Percentiles rank a stretch among this genome's conserved stretches.
Conservation (phyloP, 192 early-diverging fungal species). For the Cetraspora pellucida region DNA sequence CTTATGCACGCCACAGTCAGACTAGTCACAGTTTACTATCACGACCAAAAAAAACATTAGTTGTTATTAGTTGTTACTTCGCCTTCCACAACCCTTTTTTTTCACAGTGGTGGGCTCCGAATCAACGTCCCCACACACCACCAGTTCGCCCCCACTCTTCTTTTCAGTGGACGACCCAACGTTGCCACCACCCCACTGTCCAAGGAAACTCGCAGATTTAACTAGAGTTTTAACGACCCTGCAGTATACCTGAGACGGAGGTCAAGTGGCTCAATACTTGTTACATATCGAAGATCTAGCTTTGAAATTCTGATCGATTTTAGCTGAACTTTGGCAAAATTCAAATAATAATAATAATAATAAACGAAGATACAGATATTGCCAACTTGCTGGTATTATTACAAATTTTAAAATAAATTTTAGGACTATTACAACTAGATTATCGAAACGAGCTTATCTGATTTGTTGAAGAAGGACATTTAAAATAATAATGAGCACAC, state of each 20-base stretch:
- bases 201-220: slow-evolving; percentile 7
- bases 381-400: neutral
- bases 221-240: slow-evolving; percentile 1
- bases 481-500: slow-evolving; percentile 9
- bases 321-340: slow-evolving; percentile 3
- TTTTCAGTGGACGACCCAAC: slow-evolving; percentile 16
- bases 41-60: neutral
- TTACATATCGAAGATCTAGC: neutral
- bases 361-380: neutral
- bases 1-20: neutral
- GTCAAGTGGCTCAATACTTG: neutral
- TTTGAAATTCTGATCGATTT: slow-evolving; percentile 8
- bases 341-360: too few relatives aligned
- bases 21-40: neutral
- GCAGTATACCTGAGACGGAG: slow-evolving; percentile 4
- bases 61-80: too few relatives aligned
- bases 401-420: neutral
- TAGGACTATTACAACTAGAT: neutral
- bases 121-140: slow-evolving; percentile 15
- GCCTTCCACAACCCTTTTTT: neutral
- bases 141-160: slow-evolving; percentile 9
- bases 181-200: neutral
- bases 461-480: neutral
- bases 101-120: slow-evolving; percentile 19
- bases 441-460: neutral